Evolutionary conservation across 2,329 filamentous ascomycete species (phyloP), one percentile per base, ranked within the genome.

Genomic region (Septoria petroselini): DNA sequence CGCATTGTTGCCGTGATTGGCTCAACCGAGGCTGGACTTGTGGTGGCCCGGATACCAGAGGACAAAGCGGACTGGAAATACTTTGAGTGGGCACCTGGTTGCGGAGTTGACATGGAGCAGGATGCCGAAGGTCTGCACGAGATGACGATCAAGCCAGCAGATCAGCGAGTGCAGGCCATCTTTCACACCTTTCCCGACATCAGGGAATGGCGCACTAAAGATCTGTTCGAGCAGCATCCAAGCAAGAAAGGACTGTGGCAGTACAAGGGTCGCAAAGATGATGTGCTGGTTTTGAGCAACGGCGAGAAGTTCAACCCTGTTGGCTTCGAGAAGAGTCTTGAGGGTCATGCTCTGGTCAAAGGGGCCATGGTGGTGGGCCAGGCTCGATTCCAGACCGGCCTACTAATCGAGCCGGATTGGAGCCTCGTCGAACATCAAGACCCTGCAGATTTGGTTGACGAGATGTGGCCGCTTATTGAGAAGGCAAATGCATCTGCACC

Each of bases 331-430:
- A 52, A 54, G 41, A 48, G 45, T 1, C 44, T 68, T 5, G 56
- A 61, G 23, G 56, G 48, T 8, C 61, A 68, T 43, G 30, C 54
- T 2, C 39, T 54, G 1, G 57, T 70, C 7, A 59, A 60, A 23
- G 65, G 66, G 25, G 65, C 62, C 3, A 31, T 69, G 4, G 61
- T 70, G 7, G 62, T 69, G 3, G 67, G 68, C 1, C 62, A 63
- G 27, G 57, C 56, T 14, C 57, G 62, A 1, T 65, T 67, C 41
- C 65, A 64, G 46, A 58, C 65, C 34, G 61, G 61, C 1, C 48
- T 70, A 1, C 42, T 70, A 2, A 30, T 70, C 15, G 65, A 70
- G 48, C 45, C 57, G 2, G 55, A 66, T n/a, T 55, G 54, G 43
- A 50, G 55, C n/a, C 15, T 52, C 15, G 34, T 53, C 2, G 30